phyloP scores from a whole-genome alignment of 1,284 basidiomycete genomes.

The Xanthoconium separans region DNA sequence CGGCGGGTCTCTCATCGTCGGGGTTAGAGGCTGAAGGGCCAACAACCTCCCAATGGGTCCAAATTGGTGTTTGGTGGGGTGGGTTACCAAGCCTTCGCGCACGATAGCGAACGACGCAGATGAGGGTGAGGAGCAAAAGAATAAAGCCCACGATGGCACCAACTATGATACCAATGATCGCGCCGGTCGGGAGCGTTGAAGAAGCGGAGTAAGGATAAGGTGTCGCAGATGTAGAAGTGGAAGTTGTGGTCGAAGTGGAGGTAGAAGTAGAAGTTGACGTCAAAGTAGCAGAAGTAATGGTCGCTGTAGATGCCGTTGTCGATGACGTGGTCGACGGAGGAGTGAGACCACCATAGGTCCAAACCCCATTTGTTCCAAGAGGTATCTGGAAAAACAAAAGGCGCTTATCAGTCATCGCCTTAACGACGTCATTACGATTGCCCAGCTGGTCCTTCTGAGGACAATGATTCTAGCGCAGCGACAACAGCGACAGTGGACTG shows the following conservation, averaged over 20 bases:
- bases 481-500: neutral
- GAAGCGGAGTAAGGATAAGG: conserved; percentile 29
- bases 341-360: conserved; percentile 64
- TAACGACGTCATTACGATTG: conserved; percentile 11
- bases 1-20: conserved; percentile 42
- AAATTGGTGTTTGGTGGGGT: conserved; percentile 42
- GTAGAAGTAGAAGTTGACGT: conserved; percentile 27
- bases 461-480: neutral
- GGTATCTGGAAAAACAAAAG: conserved; percentile 52
- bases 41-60: conserved; percentile 55
- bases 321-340: conserved; percentile 35
- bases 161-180: conserved; percentile 48
- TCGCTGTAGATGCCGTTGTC: conserved; percentile 23
- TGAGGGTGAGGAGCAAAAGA: conserved; percentile 49
- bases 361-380: conserved; percentile 54
- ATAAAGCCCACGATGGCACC: conserved; percentile 40
- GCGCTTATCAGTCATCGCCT: conserved; percentile 19
- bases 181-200: conserved; percentile 28
- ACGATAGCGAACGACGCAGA: conserved; percentile 51
- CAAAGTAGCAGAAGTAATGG: conserved; percentile 28
- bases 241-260: conserved; percentile 23
- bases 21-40: conserved; percentile 21
- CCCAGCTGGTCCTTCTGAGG: neutral
- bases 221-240: conserved; percentile 29
- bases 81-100: conserved; percentile 38